Conservation (phyloP, 129 eudicot species). For the Artemisia tridentata region DNA sequence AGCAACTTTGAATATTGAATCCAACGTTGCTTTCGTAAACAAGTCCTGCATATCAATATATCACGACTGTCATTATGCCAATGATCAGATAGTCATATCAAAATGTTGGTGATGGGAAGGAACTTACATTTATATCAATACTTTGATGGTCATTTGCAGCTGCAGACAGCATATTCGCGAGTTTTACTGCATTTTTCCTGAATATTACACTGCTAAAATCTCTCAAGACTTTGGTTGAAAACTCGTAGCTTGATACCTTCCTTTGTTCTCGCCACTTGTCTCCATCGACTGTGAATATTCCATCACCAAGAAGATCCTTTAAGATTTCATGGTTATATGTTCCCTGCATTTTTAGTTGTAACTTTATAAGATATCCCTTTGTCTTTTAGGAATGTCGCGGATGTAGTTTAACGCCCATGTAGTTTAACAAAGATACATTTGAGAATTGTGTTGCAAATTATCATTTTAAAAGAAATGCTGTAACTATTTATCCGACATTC, state of each 20-base stretch:
- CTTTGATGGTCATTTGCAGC: constrained; percentile 41
- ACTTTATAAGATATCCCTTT: neutral
- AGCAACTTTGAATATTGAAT: constrained; percentile 72
- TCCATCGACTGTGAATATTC: constrained; percentile 78
- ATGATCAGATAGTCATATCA: neutral
- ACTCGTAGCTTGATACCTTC: constrained; percentile 62
- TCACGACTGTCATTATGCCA: neutral
- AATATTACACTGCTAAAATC: constrained; percentile 59
- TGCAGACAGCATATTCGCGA: constrained; percentile 46
- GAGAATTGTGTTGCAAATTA: neutral
- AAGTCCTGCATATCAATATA: constrained; percentile 43
- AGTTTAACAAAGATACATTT: neutral
- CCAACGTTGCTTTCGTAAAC: constrained; percentile 71
- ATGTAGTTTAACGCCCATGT: neutral
- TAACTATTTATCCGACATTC: neutral
- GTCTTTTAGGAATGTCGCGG: neutral
- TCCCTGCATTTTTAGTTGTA: constrained; percentile 41
- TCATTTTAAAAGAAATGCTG: neutral
- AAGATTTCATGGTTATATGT: constrained; percentile 33
- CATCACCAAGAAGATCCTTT: constrained; percentile 65
- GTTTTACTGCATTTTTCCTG: constrained; percentile 54
- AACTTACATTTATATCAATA: constrained; percentile 59
- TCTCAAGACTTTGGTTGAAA: constrained; percentile 61
- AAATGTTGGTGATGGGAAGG: neutral
- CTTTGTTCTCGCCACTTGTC: constrained; percentile 75